Percentiles rank a stretch among this genome's conserved stretches.
Evolutionary conservation across 2,329 filamentous ascomycete genomes (phyloP).

Genomic region (Cladosporium oxysporum): DNA sequence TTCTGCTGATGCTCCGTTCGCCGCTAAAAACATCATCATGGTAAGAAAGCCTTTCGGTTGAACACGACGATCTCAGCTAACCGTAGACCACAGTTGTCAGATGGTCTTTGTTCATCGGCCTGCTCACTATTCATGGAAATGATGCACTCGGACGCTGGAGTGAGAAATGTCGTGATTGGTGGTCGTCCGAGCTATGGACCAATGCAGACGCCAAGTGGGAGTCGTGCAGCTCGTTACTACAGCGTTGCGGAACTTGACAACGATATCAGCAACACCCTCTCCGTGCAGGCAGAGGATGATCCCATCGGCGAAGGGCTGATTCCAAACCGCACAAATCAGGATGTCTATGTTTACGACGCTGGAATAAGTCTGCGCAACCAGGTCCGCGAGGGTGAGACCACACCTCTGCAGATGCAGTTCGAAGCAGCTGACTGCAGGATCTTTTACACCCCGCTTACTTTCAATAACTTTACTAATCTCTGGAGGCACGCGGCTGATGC

Average conservation of each 20-base stretch:
- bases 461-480: slow-evolving; percentile 40
- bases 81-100: slow-evolving; percentile 24
- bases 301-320: slow-evolving; percentile 26
- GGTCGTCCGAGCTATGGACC: slow-evolving; percentile 30
- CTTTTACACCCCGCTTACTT: slow-evolving; percentile 40
- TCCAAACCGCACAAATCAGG: not conserved
- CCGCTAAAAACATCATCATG: not conserved
- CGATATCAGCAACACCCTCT: slow-evolving; percentile 5
- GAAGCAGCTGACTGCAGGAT: slow-evolving; percentile 37
- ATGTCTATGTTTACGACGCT: slow-evolving; percentile 27
- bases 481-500: slow-evolving; percentile 41
- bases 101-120: slow-evolving; percentile 32
- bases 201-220: slow-evolving; percentile 30
- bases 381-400: slow-evolving; percentile 35
- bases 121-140: slow-evolving; percentile 35
- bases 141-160: slow-evolving; percentile 33
- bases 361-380: slow-evolving; percentile 43
- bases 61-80: not conserved
- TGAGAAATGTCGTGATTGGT: slow-evolving; percentile 32
- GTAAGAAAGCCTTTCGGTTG: not conserved
- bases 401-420: slow-evolving; percentile 39
- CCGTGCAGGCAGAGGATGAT: slow-evolving; percentile 20
- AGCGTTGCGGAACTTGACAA: slow-evolving; percentile 5
- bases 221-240: slow-evolving; percentile 14
- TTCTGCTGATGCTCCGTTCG: not conserved